Evolutionary conservation across 1,284 basidiomycete genomes (phyloP), one percentile per base, ranked within the genome.

Genomic region (Inonotus obliquus): DNA sequence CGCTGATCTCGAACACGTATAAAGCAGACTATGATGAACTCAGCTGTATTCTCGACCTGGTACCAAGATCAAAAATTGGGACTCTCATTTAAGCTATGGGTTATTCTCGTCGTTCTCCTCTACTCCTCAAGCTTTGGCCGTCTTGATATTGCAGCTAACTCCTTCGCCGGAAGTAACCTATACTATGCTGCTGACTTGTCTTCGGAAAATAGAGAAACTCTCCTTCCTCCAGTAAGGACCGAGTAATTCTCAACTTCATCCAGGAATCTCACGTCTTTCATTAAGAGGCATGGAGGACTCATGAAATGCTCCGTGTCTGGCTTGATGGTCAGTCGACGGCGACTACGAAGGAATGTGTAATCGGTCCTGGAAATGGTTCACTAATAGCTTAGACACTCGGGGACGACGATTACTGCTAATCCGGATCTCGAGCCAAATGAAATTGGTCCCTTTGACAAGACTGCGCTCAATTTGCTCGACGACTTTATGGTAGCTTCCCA

Each of bases 401-500:
- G 67, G 17, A 73, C 72, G 1, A 62, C 62, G 13, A 72, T 74
- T 52, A 65, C 67, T 37, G 61, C 68, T 1, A 72, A 69, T 60
- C 69, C 67, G 9, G 69, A 71, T 63, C 68, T 78, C 9, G 76
- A 78, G 67, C 71, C 72, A 1, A 67, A 58, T 14, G 49, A 58
- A 19, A 72, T 76, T 54, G 77, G 77, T 35, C 67, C 69, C 14
- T 78, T 74, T 66, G 70, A 78, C 65, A 74, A 76, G 62, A 76
- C 73, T 1, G 73, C 77, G 29, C 69, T 78, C 14, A 66, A 73
- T 39, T 66, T 70, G 11, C 69, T 78, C 37, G 76, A 78, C 61
- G 69, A 72, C 49, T 71, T 78, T 65, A 77, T 77, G 77, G 48
- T 73, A 48, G 75, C 74, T 21, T 71, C 73, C 11, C 64, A 73